These are phyloP conservation scores for Pelagophyceae sp. DNA, from an alignment of 352 stramenopile species.

Conservation along the genomic window DNA sequence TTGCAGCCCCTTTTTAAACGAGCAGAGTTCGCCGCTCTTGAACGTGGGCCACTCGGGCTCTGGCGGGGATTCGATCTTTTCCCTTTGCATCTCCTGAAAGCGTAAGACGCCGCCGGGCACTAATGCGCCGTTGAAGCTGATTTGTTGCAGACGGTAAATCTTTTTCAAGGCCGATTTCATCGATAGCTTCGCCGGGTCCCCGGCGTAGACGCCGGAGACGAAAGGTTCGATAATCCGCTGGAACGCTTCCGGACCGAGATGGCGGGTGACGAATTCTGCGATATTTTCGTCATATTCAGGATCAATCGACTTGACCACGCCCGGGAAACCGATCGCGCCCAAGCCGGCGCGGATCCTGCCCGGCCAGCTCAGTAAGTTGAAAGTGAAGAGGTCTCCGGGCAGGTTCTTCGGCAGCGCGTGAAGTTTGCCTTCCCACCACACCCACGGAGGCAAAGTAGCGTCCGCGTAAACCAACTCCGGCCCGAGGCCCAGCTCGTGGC, in stretches of 20 bases:
- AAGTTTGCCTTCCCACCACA: slow-evolving; percentile 54
- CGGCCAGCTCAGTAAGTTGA: slow-evolving; percentile 58
- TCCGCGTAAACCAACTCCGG: slow-evolving; percentile 54
- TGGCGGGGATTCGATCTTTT: slow-evolving; percentile 6
- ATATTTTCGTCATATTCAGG: slow-evolving; percentile 37
- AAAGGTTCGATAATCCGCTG: slow-evolving; percentile 67
- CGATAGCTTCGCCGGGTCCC: slow-evolving; percentile 59
- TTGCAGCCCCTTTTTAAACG: slow-evolving; percentile 36
- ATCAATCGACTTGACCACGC: slow-evolving; percentile 19
- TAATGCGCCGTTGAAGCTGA: slow-evolving; percentile 18
- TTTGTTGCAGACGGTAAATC: slow-evolving; percentile 36
- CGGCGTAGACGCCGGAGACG: slow-evolving; percentile 68
- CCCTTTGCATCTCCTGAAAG: slow-evolving; percentile 19
- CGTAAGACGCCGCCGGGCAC: slow-evolving; percentile 23
- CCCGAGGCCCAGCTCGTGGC: slow-evolving; percentile 57
- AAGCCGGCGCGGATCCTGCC: slow-evolving; percentile 60
- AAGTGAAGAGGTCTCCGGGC: not conserved
- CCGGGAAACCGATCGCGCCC: slow-evolving; percentile 51
- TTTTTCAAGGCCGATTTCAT: slow-evolving; percentile 65
- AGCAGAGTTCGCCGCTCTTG: slow-evolving; percentile 35
- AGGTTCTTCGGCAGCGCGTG: slow-evolving; percentile 50
- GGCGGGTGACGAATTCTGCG: slow-evolving; percentile 56
- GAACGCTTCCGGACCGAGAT: slow-evolving; percentile 64
- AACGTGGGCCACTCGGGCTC: slow-evolving; percentile 24
- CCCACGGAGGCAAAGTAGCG: slow-evolving; percentile 49